Evolutionary conservation across 768 basidiomycete species (phyloP).

Genomic region (Boletus rubroflammeus): DNA sequence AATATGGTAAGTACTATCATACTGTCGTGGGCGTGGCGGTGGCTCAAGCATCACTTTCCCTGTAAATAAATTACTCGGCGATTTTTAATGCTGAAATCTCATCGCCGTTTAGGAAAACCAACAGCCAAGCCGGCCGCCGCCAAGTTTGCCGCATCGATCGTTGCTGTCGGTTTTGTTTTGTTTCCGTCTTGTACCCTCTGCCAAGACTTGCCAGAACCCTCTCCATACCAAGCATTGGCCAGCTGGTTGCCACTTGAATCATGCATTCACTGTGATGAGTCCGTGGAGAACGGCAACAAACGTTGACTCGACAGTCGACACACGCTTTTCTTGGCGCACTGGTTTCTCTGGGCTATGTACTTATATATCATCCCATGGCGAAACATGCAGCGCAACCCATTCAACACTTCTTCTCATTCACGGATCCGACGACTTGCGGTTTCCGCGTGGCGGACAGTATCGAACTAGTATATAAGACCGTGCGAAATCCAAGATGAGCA

Average conservation of each 20-base stretch:
- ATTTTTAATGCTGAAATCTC: neutral
- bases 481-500: slow-evolving; percentile 5
- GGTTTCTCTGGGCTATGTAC: neutral
- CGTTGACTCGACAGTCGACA: neutral
- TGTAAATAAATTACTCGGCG: neutral
- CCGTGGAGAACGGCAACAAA: neutral
- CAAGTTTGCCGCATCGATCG: too few species aligned
- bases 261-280: neutral
- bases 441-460: neutral
- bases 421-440: slow-evolving; percentile 1
- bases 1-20: too few species aligned
- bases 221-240: neutral
- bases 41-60: neutral
- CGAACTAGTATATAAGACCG: neutral
- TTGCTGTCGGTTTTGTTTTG: slow-evolving; percentile 1
- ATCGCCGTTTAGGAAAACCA: neutral
- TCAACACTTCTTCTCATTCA: neutral
- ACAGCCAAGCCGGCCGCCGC: too few species aligned
- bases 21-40: neutral
- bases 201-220: neutral
- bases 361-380: slow-evolving; percentile 1
- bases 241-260: neutral
- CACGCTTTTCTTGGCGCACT: slow-evolving; percentile 15
- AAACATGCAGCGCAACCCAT: neutral
- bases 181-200: neutral